Conservation (phyloP, 176 grass and related monocot species). For the Oryza glaberrima region DNA sequence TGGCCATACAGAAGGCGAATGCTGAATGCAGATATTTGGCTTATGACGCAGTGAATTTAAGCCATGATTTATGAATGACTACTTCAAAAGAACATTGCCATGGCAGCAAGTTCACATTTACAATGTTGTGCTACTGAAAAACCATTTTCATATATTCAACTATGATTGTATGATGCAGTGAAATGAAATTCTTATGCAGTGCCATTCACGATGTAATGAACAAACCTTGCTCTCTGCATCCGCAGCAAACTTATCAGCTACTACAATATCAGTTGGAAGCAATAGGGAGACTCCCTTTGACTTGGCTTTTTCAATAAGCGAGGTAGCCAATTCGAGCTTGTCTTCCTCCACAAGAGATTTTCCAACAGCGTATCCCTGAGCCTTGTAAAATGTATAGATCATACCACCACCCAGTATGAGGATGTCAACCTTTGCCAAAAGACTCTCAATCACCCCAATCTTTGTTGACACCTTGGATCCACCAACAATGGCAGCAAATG, state of each 20-base stretch:
- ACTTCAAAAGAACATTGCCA: background rate
- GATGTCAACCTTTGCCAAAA: conserved; percentile 76
- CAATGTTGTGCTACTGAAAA: background rate
- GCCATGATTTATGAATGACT: background rate
- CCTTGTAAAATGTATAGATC: conserved; percentile 92
- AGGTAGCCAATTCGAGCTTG: conserved; percentile 74
- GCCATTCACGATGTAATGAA: background rate
- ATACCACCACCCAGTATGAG: conserved; percentile 89
- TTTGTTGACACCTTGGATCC: conserved; percentile 86
- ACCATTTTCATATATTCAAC: background rate
- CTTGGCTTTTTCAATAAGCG: conserved; percentile 68
- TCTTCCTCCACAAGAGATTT: conserved; percentile 90
- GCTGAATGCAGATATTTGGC: background rate
- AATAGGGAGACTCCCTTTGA: conserved; percentile 70
- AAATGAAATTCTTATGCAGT: background rate
- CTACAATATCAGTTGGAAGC: conserved; percentile 75
- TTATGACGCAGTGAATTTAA: background rate
- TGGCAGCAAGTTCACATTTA: background rate
- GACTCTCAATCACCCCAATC: conserved; percentile 84
- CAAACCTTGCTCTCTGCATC: conserved; percentile 86
- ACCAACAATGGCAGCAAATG: conserved; percentile 85
- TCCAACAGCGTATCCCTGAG: conserved; percentile 67
- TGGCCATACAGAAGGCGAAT: background rate
- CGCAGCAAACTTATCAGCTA: conserved; percentile 78
- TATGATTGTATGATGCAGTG: background rate